Base-by-base conservation (phyloP, 345 rosid genomes). In the Bretschneidera sinensis region DNA sequence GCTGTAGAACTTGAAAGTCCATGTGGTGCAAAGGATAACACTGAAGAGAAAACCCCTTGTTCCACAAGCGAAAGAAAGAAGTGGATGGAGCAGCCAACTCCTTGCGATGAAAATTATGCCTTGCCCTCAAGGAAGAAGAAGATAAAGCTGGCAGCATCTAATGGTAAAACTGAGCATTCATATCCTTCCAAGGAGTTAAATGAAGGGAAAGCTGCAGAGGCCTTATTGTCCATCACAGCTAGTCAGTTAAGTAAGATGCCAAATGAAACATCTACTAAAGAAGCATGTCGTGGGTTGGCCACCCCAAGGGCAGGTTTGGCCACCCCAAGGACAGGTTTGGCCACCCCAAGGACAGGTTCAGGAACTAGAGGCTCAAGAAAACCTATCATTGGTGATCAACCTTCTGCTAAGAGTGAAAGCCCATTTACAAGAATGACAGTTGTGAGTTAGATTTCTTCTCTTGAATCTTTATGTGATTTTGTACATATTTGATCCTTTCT, bases 401-500 rank as follows among this genome's bases (percentile, higher is more conserved):
- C 65, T 61, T 52, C 65, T 65, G 61, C 65, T 55, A 64, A 58
- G 64, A 60, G 24, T 21, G 81, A 73, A 51, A 64, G 63, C 59
- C 67, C 59, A 8, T 18, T 57, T 54, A 53, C 52, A 47, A 64
- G 65, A 73, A 65, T 72, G 54, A 61, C 54, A 68, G 52, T 59
- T 54, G 91, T 85, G 79, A 83, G 89, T 85, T 61, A 25, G 43
- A 48, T 60, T 61, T 73, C 55, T 59, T 61, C 20, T 43, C 51
- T 63, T 18, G 48, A n/a, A 65, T 39, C 15, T 13, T 39, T 39
- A 4, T 9, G 6, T 39, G 10, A 5, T 14, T 39, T n/a, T n/a
- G 15, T 39, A 39, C 15, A 39, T 5, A 13, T 39, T 39, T 39
- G 45, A 28, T 3, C 8, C 33, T 8, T 28, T 28, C 3, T 28